These are phyloP conservation scores for Aegilops sharonensis DNA, from an alignment of 176 grass and related monocot species.

Conservation along the genomic window DNA sequence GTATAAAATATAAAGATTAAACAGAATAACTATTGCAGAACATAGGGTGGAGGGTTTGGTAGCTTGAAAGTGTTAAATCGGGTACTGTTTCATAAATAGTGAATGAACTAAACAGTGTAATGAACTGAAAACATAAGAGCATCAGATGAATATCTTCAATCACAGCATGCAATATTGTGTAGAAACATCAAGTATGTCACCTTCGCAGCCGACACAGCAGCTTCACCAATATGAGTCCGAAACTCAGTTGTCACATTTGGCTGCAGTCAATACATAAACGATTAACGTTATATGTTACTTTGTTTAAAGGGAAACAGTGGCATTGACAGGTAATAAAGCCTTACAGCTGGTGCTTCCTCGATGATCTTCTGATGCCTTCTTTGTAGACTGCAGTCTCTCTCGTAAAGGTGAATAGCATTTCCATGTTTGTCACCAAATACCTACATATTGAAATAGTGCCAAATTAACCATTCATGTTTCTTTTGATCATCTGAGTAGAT, in stretches of 20 bases:
- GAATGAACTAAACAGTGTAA: not conserved
- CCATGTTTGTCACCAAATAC: conserved; percentile 90
- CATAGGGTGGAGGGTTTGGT: not conserved
- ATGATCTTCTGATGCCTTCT: conserved; percentile 98
- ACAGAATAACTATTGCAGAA: conserved; percentile 21
- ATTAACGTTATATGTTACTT: conserved; percentile 1
- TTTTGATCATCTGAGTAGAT: not conserved
- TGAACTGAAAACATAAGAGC: not conserved
- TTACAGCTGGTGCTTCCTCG: conserved; percentile 96
- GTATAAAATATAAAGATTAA: conserved; percentile 36
- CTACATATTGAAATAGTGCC: conserved; percentile 35
- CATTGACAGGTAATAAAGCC: conserved; percentile 29
- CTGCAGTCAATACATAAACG: conserved; percentile 43
- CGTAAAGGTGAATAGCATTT: conserved; percentile 89
- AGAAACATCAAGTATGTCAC: conserved; percentile 40
- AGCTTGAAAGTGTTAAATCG: not conserved
- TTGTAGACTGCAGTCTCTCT: conserved; percentile 98
- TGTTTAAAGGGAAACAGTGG: not conserved
- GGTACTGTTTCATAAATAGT: conserved; percentile 4
- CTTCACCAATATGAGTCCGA: conserved; percentile 69
- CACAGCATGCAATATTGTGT: conserved; percentile 1
- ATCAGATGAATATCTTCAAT: not conserved
- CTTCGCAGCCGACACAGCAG: conserved; percentile 94
- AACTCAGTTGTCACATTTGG: conserved; percentile 79
- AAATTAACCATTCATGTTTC: not conserved